phyloP scores from a whole-genome alignment of 2,329 filamentous ascomycete genomes.

The Davidsoniella australis region DNA sequence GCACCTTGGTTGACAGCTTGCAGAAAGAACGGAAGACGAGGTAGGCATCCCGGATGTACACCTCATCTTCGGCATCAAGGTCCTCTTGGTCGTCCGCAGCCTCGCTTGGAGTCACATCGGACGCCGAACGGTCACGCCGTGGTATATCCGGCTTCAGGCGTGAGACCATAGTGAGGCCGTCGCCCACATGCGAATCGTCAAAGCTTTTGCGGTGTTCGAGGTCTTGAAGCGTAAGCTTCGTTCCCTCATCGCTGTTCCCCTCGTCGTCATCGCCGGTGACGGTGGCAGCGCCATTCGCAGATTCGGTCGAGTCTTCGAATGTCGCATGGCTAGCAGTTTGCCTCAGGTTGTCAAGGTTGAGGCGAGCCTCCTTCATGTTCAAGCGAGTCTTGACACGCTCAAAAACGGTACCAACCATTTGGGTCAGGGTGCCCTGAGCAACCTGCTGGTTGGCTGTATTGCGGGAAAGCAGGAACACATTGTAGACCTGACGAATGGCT shows the following conservation, averaged over 20 bases:
- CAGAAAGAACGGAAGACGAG: constrained; percentile 95
- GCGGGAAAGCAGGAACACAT: constrained; percentile 91
- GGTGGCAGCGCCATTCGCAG: constrained; percentile 19
- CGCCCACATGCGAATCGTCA: constrained; percentile 48
- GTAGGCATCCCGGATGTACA: constrained; percentile 93
- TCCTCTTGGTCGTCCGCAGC: constrained; percentile 40
- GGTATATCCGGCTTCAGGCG: constrained; percentile 32
- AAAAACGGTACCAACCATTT: constrained; percentile 98
- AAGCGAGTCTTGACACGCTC: constrained; percentile 79
- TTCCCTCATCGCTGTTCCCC: constrained; percentile 23
- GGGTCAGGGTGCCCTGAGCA: constrained; percentile 87
- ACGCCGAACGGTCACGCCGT: constrained; percentile 29
- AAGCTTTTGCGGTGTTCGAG: constrained; percentile 52
- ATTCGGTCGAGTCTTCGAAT: constrained; percentile 22
- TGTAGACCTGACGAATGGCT: constrained; percentile 94
- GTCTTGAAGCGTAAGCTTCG: constrained; percentile 48
- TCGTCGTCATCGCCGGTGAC: constrained; percentile 24
- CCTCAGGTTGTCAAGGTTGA: constrained; percentile 37
- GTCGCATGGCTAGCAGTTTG: constrained; percentile 35
- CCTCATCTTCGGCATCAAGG: constrained; percentile 67
- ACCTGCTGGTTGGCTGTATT: constrained; percentile 92
- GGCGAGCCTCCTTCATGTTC: constrained; percentile 67
- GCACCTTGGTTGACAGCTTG: constrained; percentile 83
- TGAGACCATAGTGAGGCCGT: constrained; percentile 50
- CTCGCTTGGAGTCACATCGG: constrained; percentile 38